These are phyloP conservation scores for Wickerhamomyces hampshirensis DNA, from an alignment of 805 yeast species.

Conservation along the genomic window DNA sequence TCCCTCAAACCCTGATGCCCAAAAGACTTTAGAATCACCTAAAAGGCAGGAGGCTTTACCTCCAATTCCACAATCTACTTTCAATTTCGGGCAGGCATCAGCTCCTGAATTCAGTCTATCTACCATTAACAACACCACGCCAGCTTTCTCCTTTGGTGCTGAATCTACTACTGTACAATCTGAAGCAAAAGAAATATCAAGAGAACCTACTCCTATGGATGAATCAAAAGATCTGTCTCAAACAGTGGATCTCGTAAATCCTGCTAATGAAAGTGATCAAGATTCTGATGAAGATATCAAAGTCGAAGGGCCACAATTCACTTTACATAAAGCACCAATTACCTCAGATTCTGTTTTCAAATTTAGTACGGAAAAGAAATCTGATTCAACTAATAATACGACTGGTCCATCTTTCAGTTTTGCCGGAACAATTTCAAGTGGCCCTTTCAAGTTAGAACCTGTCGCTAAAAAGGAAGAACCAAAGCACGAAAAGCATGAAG, in stretches of 20 bases:
- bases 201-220: slow-evolving; percentile 11
- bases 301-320: slow-evolving; percentile 71
- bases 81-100: slow-evolving; percentile 13
- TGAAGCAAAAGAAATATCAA: not conserved
- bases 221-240: slow-evolving; percentile 5
- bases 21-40: slow-evolving; percentile 7
- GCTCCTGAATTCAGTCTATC: too few relatives aligned
- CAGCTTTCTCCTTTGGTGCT: slow-evolving; percentile 12
- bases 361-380: slow-evolving; percentile 28
- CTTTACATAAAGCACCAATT: slow-evolving; percentile 40
- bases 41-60: slow-evolving; percentile 16
- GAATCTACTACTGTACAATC: too few relatives aligned
- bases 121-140: slow-evolving; percentile 2
- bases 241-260: slow-evolving; percentile 8
- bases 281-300: slow-evolving; percentile 60
- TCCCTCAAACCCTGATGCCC: slow-evolving; percentile 17
- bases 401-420: slow-evolving; percentile 39
- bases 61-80: slow-evolving; percentile 9
- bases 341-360: slow-evolving; percentile 47
- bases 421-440: slow-evolving; percentile 25
- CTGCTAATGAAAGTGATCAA: slow-evolving; percentile 29
- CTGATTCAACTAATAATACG: slow-evolving; percentile 13
- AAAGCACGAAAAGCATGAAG: slow-evolving; percentile 5
- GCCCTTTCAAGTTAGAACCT: slow-evolving; percentile 30
- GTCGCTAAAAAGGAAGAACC: slow-evolving; percentile 6